Base-by-base conservation (phyloP, 257 asterid species). In the Plantago elongata region DNA sequence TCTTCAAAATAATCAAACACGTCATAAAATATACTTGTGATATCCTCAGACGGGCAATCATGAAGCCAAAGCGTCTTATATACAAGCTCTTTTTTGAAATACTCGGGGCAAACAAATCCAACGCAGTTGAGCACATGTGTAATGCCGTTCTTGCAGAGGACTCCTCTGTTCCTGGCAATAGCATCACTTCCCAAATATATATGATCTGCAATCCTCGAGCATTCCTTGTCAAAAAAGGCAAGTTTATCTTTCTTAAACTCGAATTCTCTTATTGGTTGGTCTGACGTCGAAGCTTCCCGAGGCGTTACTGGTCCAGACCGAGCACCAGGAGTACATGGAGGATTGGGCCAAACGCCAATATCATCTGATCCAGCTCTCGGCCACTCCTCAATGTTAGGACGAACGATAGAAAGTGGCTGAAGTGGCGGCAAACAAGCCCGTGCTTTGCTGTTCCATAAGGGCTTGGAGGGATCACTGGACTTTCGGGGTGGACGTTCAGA, bases 61-160 rank as follows among this genome's bases (percentile, higher is more conserved):
- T 81, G 93, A 59, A 92, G 90, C 99, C 99, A 89, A 38, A 92
- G 88, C 4, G 97, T 92, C 84, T 78, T 84, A 79, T 92, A 92
- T 17, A 78, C 86, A 54, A 92, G 81, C 75, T 92, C 97, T 37
- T 70, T 73, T 74, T 77, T 86, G 78, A 89, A 89, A 72, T 86
- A 92, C 43, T 92, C 96, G 0, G 95, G 95, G 75, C 95, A 86
- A 51, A 76, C 80, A 55, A 70, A 83, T 18, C 99, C 97, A 59
- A 85, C 99, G 62, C 99, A 92, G 70, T 92, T 92, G 72, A 92
- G 83, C 72, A 92, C 99, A 63, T 92, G 97, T 46, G 99, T 92
- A n/a, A 92, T 84, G 37, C 85, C 81, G 58, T 84, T 81, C 74
- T 73, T 74, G 16, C 74, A 81, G 56, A 89, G 96, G 61, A 79